These are phyloP conservation scores for Botrytis elliptica DNA, from an alignment of 2,329 filamentous ascomycete genomes.

Conservation along the genomic window DNA sequence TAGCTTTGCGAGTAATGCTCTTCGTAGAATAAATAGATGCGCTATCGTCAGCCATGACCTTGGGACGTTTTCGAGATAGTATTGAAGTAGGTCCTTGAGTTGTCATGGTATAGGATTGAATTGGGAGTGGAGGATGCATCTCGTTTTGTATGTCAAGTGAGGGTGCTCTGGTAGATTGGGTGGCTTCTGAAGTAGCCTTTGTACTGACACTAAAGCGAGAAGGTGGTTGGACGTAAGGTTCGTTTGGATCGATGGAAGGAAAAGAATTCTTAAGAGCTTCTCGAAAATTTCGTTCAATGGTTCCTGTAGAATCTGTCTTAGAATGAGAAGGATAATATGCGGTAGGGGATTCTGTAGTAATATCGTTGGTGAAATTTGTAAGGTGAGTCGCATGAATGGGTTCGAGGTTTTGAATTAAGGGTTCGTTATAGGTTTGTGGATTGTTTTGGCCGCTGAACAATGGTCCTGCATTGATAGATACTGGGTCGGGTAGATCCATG, in stretches of 20 bases:
- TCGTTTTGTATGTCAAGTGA: conserved; percentile 21
- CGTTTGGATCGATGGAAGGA: conserved; percentile 21
- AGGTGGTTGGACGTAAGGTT: conserved; percentile 36
- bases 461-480: conserved; percentile 26
- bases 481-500: conserved; percentile 25
- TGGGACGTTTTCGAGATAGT: conserved; percentile 36
- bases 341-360: background rate
- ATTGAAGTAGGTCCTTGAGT: conserved; percentile 29
- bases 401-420: conserved; percentile 8
- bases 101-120: conserved; percentile 9
- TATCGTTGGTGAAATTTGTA: conserved; percentile 1
- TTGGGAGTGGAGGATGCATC: conserved; percentile 21
- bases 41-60: conserved; percentile 22
- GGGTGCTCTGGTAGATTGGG: conserved; percentile 33
- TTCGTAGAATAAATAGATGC: conserved; percentile 20
- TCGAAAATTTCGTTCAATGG: conserved; percentile 36
- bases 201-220: conserved; percentile 40
- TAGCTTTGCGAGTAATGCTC: conserved; percentile 33
- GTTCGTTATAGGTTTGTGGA: conserved; percentile 21
- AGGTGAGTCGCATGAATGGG: background rate
- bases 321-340: conserved; percentile 15
- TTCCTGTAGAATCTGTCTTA: conserved; percentile 25
- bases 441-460: conserved; percentile 25
- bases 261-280: conserved; percentile 31
- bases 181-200: conserved; percentile 35